Evolutionary conservation across 2,329 filamentous ascomycete species (phyloP).

Genomic region (Trichoderma atroviride): DNA sequence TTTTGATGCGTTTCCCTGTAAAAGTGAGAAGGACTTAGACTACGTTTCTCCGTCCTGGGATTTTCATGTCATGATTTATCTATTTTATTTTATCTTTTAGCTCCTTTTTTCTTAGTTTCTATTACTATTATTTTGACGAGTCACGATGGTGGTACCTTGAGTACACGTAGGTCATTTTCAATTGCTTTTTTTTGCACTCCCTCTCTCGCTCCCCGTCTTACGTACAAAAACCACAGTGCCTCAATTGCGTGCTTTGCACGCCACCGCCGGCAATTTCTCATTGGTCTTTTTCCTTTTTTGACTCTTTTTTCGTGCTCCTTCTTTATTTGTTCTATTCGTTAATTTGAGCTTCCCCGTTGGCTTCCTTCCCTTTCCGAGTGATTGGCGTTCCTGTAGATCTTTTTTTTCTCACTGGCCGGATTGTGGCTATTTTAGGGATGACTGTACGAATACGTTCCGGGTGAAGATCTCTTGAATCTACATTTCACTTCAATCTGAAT

Average conservation of each 20-base stretch:
- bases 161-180: not conserved
- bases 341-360: not conserved
- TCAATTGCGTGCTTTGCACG: conserved; percentile 28
- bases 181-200: not conserved
- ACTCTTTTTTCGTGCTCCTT: not conserved
- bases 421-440: not conserved
- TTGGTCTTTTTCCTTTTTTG: not conserved
- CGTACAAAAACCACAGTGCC: conserved; percentile 29
- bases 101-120: not conserved
- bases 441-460: conserved; percentile 2
- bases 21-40: not conserved
- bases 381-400: not conserved
- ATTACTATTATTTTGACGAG: conserved; percentile 15
- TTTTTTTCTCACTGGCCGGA: not conserved
- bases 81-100: not conserved
- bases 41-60: not conserved
- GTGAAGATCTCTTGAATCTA: not conserved
- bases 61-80: not conserved
- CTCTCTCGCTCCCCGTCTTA: conserved; percentile 15
- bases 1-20: not conserved
- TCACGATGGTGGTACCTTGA: conserved; percentile 28
- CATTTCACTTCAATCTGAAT: not conserved
- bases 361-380: not conserved
- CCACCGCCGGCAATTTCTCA: conserved; percentile 14
- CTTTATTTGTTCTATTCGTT: not conserved